A percentile compares a stretch with the other conserved stretches of the same genome.
Conservation (phyloP, 345 rosid genomes). For the Salix dunnii region DNA sequence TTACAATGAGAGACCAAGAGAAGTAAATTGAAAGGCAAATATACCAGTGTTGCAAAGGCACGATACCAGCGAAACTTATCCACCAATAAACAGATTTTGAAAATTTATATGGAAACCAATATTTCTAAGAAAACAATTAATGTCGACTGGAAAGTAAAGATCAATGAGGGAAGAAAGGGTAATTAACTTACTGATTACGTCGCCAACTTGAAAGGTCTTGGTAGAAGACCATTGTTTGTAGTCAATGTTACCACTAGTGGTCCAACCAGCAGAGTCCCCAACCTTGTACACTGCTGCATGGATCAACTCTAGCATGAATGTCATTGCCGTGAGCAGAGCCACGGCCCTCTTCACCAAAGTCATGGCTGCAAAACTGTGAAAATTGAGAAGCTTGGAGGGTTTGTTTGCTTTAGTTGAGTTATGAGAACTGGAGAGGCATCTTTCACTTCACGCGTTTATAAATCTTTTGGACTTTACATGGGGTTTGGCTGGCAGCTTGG, state of each 20-base stretch:
- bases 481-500: slow-evolving; percentile 9
- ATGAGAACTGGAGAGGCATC: slow-evolving; percentile 11
- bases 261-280: slow-evolving; percentile 91
- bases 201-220: slow-evolving; percentile 73
- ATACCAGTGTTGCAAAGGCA: not conserved
- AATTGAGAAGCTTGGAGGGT: not conserved
- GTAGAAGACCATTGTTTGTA: slow-evolving; percentile 82
- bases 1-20: not conserved
- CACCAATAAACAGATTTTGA: not conserved
- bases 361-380: slow-evolving; percentile 5
- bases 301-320: slow-evolving; percentile 20
- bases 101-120: not conserved
- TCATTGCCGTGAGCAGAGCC: slow-evolving; percentile 17
- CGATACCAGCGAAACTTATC: not conserved
- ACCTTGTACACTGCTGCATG: slow-evolving; percentile 67
- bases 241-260: slow-evolving; percentile 73
- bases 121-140: not conserved
- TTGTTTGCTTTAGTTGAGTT: not conserved
- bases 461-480: slow-evolving; percentile 3
- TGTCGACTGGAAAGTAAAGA: no score
- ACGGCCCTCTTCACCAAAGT: slow-evolving; percentile 13
- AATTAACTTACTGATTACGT: slow-evolving; percentile 51
- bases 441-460: slow-evolving; percentile 5
- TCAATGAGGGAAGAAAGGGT: not conserved
- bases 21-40: not conserved